phyloP scores from a whole-genome alignment of 495 filamentous ascomycete species.

The Viridothelium virens region DNA sequence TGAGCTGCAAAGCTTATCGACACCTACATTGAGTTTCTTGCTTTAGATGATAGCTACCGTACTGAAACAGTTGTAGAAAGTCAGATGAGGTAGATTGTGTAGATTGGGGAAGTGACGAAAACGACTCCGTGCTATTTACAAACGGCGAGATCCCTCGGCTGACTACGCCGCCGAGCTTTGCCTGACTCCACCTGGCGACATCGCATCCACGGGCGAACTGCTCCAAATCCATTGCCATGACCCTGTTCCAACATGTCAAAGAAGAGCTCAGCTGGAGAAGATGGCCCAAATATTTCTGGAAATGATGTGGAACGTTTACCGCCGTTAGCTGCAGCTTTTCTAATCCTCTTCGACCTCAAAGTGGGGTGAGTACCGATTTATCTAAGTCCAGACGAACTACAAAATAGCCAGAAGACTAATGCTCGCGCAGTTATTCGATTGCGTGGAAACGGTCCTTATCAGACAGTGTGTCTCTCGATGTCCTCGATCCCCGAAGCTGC shows the following conservation, averaged over 20 bases:
- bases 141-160: background rate
- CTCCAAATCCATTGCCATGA: background rate
- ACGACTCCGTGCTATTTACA: background rate
- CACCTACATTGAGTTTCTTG: background rate
- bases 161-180: background rate
- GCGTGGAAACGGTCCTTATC: conserved; percentile 70
- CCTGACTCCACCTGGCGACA: background rate
- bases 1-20: background rate
- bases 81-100: background rate
- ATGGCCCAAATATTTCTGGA: background rate
- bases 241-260: background rate
- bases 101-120: background rate
- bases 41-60: too few relatives aligned
- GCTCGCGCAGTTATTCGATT: conserved; percentile 58
- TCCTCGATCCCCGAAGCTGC: conserved; percentile 20
- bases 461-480: conserved; percentile 43
- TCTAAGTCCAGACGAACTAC: background rate
- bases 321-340: conserved; percentile 32
- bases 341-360: conserved; percentile 36
- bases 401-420: background rate
- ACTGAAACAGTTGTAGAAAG: too few relatives aligned
- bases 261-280: background rate
- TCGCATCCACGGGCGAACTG: background rate
- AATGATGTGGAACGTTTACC: conserved; percentile 29
- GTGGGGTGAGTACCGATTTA: conserved; percentile 30